Base-by-base conservation (phyloP, 352 stramenopile genomes). In the Elongisporangium prolatum region DNA sequence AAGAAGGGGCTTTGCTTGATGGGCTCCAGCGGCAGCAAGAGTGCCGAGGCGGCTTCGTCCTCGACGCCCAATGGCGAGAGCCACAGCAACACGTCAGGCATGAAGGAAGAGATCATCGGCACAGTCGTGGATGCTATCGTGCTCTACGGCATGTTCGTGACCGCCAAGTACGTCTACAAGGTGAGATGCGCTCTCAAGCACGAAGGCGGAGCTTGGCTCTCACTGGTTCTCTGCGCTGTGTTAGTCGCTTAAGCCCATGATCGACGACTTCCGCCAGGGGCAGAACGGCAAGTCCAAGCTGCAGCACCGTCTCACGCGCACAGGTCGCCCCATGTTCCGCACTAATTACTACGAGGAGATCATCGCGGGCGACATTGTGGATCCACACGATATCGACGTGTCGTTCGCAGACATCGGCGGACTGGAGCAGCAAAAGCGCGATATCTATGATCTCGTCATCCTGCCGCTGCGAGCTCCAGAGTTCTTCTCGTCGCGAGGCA, bases 391-490 rank as follows among this genome's bases (percentile, higher is more conserved):
- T 65, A 93, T 99, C 28, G 71, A 87, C 56, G 85, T 95, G 17
- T 79, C 74, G 18, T 99, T 99, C 77, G 74, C 78, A n/a, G 93
- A 98, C 68, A 98, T 99, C 65, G 97, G 96, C 22, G 97, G 97
- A 0, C 77, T 99, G n/a, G 91, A 98, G 69, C 76, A 92, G 17
- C 93, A 98, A 61, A 98, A 98, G 72, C 80, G 90, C 52, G 95
- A 99, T 71, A 96, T 99, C 60, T 89, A 97, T 65, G 95, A 99
- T 63, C 75, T 98, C 24, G 93, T 98, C 5, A 89, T 99, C 77
- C 74, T 98, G 37, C 88, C 87, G 25, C 78, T 98, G 28, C 76
- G 97, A 56, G 84, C 82, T 38, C 95, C 95, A 9, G 88, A 98
- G 69, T 86, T 98, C 56, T 98, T 98, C 64, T 68, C 72, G n/a